phyloP scores from a whole-genome alignment of 441 rosid species.

The Brassica balearica region DNA sequence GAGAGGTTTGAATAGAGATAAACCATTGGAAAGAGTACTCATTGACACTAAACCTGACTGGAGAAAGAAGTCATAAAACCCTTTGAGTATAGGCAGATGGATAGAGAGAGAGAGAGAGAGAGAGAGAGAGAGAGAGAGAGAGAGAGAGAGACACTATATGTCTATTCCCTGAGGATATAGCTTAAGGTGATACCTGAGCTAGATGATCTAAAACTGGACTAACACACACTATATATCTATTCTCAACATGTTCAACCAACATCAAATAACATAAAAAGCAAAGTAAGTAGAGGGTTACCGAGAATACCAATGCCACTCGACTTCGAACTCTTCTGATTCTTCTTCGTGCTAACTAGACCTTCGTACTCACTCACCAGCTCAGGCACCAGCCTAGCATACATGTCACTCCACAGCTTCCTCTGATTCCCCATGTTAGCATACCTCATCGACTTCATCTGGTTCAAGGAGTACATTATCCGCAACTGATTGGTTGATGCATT shows the following conservation, averaged over 20 bases:
- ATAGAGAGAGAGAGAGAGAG: background rate
- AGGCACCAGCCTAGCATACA: constrained; percentile 59
- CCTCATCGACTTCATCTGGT: constrained; percentile 78
- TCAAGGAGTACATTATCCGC: constrained; percentile 55
- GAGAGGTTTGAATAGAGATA: constrained; percentile 10
- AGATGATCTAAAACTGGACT: constrained; percentile 5
- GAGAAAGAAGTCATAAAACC: constrained; percentile 19
- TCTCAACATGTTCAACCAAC: constrained; percentile 31
- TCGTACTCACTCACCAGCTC: constrained; percentile 61
- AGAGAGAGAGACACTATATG: background rate
- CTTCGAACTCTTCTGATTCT: constrained; percentile 44
- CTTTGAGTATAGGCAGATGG: constrained; percentile 11
- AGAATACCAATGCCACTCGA: constrained; percentile 51
- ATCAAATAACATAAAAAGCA: background rate
- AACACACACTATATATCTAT: background rate
- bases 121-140: background rate
- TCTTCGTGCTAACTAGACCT: constrained; percentile 52
- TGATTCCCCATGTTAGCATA: constrained; percentile 63
- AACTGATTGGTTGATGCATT: background rate
- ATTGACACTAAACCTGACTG: constrained; percentile 6
- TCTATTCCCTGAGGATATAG: constrained; percentile 13
- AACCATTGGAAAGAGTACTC: constrained; percentile 14
- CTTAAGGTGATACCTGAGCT: constrained; percentile 19
- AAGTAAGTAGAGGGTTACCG: constrained; percentile 47
- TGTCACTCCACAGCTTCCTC: constrained; percentile 61